Percentiles rank a stretch among this genome's conserved stretches.
phyloP scores from a whole-genome alignment of 768 basidiomycete species.

The Mycena amicta region DNA sequence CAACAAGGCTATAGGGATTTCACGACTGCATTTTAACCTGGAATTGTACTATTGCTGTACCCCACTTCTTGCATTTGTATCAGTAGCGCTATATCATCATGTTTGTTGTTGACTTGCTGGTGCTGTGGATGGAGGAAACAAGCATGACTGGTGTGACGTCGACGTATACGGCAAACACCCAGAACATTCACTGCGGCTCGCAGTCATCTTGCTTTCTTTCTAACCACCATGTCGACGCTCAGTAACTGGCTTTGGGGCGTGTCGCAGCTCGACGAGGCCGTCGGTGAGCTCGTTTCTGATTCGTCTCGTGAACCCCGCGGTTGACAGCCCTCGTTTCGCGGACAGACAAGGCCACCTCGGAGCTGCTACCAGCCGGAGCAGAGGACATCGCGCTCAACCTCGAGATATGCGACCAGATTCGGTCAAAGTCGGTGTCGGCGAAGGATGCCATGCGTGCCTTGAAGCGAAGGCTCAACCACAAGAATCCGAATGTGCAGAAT shows the following conservation, averaged over 20 bases:
- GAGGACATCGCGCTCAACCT: constrained; percentile 94
- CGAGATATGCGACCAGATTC: constrained; percentile 96
- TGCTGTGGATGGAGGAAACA: neutral
- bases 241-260: constrained; percentile 80
- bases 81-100: constrained; percentile 5
- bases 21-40: constrained; percentile 49
- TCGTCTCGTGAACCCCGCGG: neutral
- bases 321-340: constrained; percentile 18
- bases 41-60: constrained; percentile 9
- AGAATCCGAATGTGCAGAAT: constrained; percentile 95
- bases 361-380: constrained; percentile 76
- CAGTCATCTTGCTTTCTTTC: constrained; percentile 12
- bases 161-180: neutral
- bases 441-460: constrained; percentile 88
- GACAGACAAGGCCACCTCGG: constrained; percentile 96
- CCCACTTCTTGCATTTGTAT: constrained; percentile 25
- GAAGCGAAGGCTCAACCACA: constrained; percentile 85
- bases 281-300: constrained; percentile 54
- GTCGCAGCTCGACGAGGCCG: constrained; percentile 79
- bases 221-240: constrained; percentile 54
- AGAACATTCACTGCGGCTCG: constrained; percentile 7
- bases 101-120: constrained; percentile 17
- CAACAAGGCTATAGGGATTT: constrained; percentile 61
- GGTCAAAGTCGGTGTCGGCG: constrained; percentile 83
- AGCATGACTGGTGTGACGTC: neutral